phyloP scores from a whole-genome alignment of 441 rosid species.

The Pelargonium australe region DNA sequence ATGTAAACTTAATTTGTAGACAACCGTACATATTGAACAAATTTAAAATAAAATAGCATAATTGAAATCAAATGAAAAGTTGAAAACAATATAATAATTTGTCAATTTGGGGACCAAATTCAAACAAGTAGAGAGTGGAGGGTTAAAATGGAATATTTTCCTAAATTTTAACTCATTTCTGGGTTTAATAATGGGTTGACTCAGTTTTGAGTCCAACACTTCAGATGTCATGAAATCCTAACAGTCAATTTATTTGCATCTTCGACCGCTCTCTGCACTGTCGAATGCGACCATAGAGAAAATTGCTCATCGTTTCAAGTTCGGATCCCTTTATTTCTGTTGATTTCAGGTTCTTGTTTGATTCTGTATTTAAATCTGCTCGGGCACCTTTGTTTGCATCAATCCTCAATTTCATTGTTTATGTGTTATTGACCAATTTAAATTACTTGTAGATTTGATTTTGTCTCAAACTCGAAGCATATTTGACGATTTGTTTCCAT shows the following conservation, averaged over 20 bases:
- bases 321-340: not conserved
- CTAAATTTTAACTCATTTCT: no score
- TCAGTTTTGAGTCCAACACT: no score
- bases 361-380: not conserved
- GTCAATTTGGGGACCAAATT: no score
- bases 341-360: not conserved
- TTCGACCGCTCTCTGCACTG: not conserved
- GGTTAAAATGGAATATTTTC: no score
- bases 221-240: not conserved
- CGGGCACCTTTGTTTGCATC: not conserved
- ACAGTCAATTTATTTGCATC: not conserved
- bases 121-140: no score
- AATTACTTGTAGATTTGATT: not conserved
- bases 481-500: not conserved
- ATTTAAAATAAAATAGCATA: no score
- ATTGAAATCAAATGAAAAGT: no score
- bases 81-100: no score
- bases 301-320: not conserved
- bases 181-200: no score
- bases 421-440: not conserved
- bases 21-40: no score
- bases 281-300: not conserved
- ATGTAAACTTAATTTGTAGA: no score
- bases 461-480: not conserved
- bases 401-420: not conserved